Evolutionary conservation across 2,329 filamentous ascomycete genomes (phyloP).

Genomic region (Sarocladium strictum): DNA sequence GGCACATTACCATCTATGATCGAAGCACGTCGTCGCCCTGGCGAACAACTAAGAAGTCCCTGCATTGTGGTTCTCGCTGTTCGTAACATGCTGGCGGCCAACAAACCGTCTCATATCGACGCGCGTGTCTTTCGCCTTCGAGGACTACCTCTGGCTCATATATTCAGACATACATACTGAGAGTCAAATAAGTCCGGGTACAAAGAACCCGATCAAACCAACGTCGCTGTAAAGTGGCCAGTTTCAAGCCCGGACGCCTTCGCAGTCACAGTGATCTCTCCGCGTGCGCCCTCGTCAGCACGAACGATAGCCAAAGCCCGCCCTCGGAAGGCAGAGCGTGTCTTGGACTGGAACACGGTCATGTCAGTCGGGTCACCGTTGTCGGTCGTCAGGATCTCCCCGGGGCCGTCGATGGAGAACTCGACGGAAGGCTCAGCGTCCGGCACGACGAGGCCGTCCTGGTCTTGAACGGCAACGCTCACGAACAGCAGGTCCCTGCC

Average conservation of each 20-base stretch:
- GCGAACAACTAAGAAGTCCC: too few relatives aligned
- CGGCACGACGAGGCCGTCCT: conserved; percentile 35
- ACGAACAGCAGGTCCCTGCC: conserved; percentile 41
- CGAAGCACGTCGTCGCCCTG: too few relatives aligned
- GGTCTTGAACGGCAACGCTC: conserved; percentile 38
- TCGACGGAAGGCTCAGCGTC: conserved; percentile 33
- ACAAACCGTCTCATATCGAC: too few relatives aligned
- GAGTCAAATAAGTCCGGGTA: not conserved
- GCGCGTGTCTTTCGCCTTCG: too few relatives aligned
- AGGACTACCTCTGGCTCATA: too few relatives aligned
- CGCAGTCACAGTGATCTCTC: conserved; percentile 8
- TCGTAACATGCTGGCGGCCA: too few relatives aligned
- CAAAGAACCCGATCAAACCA: not conserved
- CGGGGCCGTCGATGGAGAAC: conserved; percentile 37
- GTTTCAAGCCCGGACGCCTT: conserved; percentile 6
- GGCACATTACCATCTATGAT: too few relatives aligned
- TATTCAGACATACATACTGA: too few relatives aligned
- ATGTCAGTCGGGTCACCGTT: conserved; percentile 44
- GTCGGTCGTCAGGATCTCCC: conserved; percentile 42
- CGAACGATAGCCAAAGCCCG: conserved; percentile 33
- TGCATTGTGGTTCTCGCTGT: too few relatives aligned
- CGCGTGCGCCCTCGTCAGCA: conserved; percentile 14
- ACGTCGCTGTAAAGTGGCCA: not conserved
- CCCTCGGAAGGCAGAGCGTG: conserved; percentile 35
- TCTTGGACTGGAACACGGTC: conserved; percentile 32